Evolutionary conservation across 2,329 filamentous ascomycete species (phyloP), one percentile per base, ranked within the genome.

Genomic region (Colletotrichum falcatum): DNA sequence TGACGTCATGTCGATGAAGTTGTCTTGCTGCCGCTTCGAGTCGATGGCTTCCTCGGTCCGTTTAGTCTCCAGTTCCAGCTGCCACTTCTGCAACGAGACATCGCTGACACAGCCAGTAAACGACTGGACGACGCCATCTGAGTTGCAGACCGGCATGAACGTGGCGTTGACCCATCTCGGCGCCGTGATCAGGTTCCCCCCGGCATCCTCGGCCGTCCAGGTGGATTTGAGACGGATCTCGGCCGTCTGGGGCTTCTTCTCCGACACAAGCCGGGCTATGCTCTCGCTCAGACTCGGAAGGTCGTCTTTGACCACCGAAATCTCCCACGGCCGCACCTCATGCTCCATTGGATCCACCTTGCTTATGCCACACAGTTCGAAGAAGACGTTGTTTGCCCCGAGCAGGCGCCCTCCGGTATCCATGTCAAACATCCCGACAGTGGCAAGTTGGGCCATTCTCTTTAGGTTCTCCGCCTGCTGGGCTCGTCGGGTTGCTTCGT

Each of bases 1-100:
- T 18, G 88, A 89, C 1, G 87, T 88, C 83, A 94, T 93, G 78
- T 94, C 92, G 75, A 95, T 93, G 75, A 94, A 94, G 73, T 92
- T 92, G 75, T 95, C 92, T 76, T 95, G 93, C 76, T 93, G 91
- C 6, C 90, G 82, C 75, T 87, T 88, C 37, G 86, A 85, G 75
- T 89, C 86, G 33, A 89, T 84, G 1, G 88, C 88, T 66, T 89
- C 86, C 53, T 86, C 85, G 76, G 85, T 87, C 61, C 81, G 82
- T 74, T 81, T 78, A 62, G 81, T 84, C 74, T 86, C 86, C 60
- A 81, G 81, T 72, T 83, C 85, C n/a, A 84, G 78, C 77, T 86
- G 86, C 83, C 81, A 87, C 70, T 83, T 86, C 70, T 84, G 85
- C 73, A 82, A 75, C 11, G 81, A 87, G 12, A 85, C 85, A 73